These are phyloP conservation scores for Aspergillus sp. DNA, from an alignment of 2,329 filamentous ascomycete genomes.

Conservation along the genomic window DNA sequence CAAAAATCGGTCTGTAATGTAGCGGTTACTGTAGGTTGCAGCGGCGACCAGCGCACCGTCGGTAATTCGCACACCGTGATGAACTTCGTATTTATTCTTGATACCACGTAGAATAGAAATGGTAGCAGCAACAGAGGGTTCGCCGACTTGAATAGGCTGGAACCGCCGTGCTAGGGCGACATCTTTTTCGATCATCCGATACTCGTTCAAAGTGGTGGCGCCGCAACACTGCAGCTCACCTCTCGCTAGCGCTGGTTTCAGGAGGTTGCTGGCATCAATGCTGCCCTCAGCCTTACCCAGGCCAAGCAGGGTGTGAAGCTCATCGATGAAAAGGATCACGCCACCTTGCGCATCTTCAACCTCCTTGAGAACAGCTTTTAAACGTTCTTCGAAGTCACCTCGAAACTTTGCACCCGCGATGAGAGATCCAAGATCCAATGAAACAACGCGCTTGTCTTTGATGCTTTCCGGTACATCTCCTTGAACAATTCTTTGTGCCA, in stretches of 20 bases:
- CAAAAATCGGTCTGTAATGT: conserved; percentile 92
- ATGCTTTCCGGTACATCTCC: conserved; percentile 95
- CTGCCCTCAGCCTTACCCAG: conserved; percentile 93
- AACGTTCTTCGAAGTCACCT: conserved; percentile 90
- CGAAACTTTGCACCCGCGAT: conserved; percentile 95
- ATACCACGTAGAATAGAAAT: conserved; percentile 94
- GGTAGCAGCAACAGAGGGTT: conserved; percentile 85
- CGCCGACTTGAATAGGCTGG: conserved; percentile 89
- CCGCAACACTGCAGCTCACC: conserved; percentile 94
- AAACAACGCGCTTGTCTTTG: conserved; percentile 86
- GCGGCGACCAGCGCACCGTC: conserved; percentile 89
- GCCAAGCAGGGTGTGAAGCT: conserved; percentile 85
- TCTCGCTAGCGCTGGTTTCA: conserved; percentile 89
- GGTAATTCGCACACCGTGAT: conserved; percentile 92
- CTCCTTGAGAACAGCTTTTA: conserved; percentile 88
- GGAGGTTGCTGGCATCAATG: conserved; percentile 89
- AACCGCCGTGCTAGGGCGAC: conserved; percentile 88
- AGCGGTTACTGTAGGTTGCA: conserved; percentile 87
- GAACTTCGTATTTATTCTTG: conserved; percentile 96
- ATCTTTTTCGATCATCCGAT: conserved; percentile 91
- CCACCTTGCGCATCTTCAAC: conserved; percentile 83
- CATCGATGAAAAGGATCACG: conserved; percentile 92
- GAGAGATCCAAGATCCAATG: conserved; percentile 81
- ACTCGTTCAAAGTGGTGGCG: conserved; percentile 89
- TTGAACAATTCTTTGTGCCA: conserved; percentile 82